Evolutionary conservation across 2,329 filamentous ascomycete species (phyloP).

Genomic region (Pestalotiopsis sp.): DNA sequence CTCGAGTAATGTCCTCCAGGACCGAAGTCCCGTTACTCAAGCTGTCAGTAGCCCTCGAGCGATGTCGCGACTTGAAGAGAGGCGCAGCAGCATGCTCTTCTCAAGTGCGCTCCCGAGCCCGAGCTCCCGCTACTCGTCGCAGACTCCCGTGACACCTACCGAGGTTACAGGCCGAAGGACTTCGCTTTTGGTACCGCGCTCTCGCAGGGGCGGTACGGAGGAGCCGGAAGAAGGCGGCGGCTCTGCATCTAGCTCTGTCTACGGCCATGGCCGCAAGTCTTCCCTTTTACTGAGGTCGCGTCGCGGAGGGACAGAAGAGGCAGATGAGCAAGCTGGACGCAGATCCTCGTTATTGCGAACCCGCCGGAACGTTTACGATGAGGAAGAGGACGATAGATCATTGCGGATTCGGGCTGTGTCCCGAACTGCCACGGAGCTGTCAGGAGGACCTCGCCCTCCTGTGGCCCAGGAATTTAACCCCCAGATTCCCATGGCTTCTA

Average conservation of each 20-base stretch:
- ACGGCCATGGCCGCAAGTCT: conserved; percentile 42
- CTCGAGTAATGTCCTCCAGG: conserved; percentile 36
- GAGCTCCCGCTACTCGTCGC: conserved; percentile 38
- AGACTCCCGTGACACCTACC: conserved; percentile 40
- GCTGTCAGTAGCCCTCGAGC: conserved; percentile 47
- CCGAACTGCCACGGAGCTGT: conserved; percentile 60
- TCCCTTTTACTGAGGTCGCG: conserved; percentile 46
- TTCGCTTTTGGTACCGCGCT: conserved; percentile 50
- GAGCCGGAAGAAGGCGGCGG: conserved; percentile 46
- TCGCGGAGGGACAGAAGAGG: conserved; percentile 50
- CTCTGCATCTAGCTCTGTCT: background rate
- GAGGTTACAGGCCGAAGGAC: conserved; percentile 54
- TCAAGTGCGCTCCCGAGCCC: conserved; percentile 50
- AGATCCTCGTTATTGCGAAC: conserved; percentile 48
- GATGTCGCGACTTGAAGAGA: conserved; percentile 57
- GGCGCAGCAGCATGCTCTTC: conserved; percentile 50
- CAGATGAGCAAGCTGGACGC: conserved; percentile 43
- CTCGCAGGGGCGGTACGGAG: conserved; percentile 51
- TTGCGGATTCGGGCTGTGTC: conserved; percentile 58
- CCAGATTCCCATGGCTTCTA: conserved; percentile 37
- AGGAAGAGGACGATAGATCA: conserved; percentile 48
- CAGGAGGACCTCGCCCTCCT: conserved; percentile 31
- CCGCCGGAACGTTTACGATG: conserved; percentile 49
- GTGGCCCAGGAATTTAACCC: conserved; percentile 43
- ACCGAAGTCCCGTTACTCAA: conserved; percentile 40